Evolutionary conservation across 1,284 basidiomycete species (phyloP), one percentile per base, ranked within the genome.

Genomic region (Pseudozyma sp.): DNA sequence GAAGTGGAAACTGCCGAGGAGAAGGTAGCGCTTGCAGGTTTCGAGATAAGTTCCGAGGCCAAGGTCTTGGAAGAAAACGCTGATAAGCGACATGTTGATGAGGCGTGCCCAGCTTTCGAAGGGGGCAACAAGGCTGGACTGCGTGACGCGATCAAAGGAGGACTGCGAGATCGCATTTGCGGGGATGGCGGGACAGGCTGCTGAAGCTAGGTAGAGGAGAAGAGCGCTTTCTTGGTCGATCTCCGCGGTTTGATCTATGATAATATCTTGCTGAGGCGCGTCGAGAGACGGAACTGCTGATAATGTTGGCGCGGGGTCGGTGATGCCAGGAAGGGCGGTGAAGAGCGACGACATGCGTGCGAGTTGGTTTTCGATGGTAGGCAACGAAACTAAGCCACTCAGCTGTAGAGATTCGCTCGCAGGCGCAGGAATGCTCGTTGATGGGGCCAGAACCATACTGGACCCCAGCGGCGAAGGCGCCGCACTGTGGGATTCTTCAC

Each of bases 61-160:
- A 11, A 80, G 61, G 21, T 80, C 79, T 42, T 64, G 71, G 57
- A 79, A 80, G 56, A 79, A 80, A 58, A 78, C 75, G 53, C 57
- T 68, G 60, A 80, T 72, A n/a, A 80, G 77, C 16, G 77, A 70
- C 40, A 61, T 58, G 66, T 79, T 79, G 75, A 80, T 73, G 35
- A 78, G 63, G 1, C 68, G 60, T 13, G 77, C 70, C 79, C 79
- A 80, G 56, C 49, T 51, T 34, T 77, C 68, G 50, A 79, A 72
- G 1, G 72, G 72, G 6, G 72, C 57, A 11, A 70, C 59, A 7
- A 76, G 68, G 34, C 55, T 60, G 39, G 8, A 12, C 49, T 68
- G 62, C 4, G 68, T 69, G 14, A 64, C 44, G 34, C 56, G 54
- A 39, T 72, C 67, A 52, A 71, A 64, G 8, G 72, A 62, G 14